Percentiles rank a stretch among this genome's conserved stretches.
Conservation (phyloP, 2,329 filamentous ascomycete species). For the Cercospora sojina region DNA sequence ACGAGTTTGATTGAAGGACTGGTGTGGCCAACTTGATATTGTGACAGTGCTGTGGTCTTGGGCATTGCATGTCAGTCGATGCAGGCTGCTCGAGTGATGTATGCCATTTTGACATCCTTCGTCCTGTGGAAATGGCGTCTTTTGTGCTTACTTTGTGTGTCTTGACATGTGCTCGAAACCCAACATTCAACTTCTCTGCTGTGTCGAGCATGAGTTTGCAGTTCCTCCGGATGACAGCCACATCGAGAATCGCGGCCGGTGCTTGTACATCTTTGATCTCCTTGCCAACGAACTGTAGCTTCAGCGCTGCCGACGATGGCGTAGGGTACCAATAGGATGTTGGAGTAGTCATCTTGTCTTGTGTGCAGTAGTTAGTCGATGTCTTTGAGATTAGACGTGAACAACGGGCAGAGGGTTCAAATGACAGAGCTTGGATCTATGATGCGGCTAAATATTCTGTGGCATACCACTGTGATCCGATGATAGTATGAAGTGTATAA, state of each 20-base stretch:
- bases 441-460: background rate
- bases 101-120: background rate
- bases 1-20: constrained; percentile 59
- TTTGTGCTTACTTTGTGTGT: constrained; percentile 67
- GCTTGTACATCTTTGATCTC: constrained; percentile 60
- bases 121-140: background rate
- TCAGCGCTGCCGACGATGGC: constrained; percentile 37
- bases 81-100: background rate
- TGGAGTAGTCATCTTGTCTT: constrained; percentile 9
- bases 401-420: background rate
- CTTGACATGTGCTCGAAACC: constrained; percentile 77
- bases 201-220: constrained; percentile 70
- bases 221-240: constrained; percentile 64
- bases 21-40: constrained; percentile 66
- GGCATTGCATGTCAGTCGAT: background rate
- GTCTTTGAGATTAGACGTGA: background rate
- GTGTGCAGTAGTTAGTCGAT: background rate
- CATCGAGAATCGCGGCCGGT: constrained; percentile 68
- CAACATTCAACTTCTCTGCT: constrained; percentile 57
- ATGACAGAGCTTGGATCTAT: background rate
- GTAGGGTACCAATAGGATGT: constrained; percentile 36
- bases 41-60: constrained; percentile 65
- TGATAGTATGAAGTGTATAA: background rate
- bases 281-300: constrained; percentile 57
- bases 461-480: background rate